phyloP scores from a whole-genome alignment of 192 early-diverging fungal genomes.

The Dissophora ornata region DNA sequence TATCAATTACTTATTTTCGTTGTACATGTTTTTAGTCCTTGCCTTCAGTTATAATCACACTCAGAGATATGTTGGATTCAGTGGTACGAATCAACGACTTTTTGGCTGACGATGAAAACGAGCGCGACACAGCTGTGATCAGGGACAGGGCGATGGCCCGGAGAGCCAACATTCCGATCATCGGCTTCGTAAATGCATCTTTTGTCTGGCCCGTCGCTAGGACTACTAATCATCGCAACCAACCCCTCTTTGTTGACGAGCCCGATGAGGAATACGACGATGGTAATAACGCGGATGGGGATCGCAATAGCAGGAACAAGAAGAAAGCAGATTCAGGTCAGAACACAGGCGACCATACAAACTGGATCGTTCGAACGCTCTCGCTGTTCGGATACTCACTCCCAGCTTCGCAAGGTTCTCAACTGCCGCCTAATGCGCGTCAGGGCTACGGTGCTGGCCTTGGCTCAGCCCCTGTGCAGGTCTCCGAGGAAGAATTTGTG shows the following conservation, averaged over 20 bases:
- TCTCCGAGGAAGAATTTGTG: slow-evolving; percentile 12
- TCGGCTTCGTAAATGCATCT: slow-evolving; percentile 44
- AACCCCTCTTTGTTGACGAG: slow-evolving; percentile 40
- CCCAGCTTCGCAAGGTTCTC: slow-evolving; percentile 12
- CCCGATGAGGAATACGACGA: slow-evolving; percentile 27
- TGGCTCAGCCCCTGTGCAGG: neutral
- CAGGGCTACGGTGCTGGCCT: slow-evolving; percentile 5
- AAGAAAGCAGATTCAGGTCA: too few relatives aligned
- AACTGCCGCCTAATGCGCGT: slow-evolving; percentile 1
- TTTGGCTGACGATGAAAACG: slow-evolving; percentile 47
- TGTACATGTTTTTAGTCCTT: slow-evolving; percentile 31
- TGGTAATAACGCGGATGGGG: neutral
- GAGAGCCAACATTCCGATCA: slow-evolving; percentile 47
- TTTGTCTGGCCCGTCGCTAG: slow-evolving; percentile 47
- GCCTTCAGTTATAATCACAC: slow-evolving; percentile 18
- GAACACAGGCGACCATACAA: too few relatives aligned
- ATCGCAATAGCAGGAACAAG: neutral
- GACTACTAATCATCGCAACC: neutral
- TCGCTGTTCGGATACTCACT: slow-evolving; percentile 47
- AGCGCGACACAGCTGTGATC: slow-evolving; percentile 44
- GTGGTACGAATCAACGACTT: slow-evolving; percentile 47
- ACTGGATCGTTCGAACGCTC: slow-evolving; percentile 46
- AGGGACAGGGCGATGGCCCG: slow-evolving; percentile 45
- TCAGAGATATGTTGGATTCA: slow-evolving; percentile 39
- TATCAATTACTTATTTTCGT: too few relatives aligned